Base-by-base conservation (phyloP, 2,329 filamentous ascomycete genomes). In the Pseudopithomyces maydicus region DNA sequence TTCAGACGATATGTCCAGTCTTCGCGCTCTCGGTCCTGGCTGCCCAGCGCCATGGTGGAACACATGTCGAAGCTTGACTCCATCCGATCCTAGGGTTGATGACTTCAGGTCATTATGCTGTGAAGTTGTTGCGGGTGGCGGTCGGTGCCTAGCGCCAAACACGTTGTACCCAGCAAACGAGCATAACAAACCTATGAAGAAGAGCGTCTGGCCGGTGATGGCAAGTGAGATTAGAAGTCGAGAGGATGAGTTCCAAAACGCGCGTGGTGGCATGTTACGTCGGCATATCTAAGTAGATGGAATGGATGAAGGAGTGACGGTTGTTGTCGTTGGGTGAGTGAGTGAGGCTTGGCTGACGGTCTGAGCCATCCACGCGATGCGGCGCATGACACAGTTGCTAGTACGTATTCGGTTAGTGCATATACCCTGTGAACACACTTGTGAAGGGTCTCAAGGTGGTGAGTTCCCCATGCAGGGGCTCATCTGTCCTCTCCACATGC, bases 41-140 rank as follows among this genome's bases (percentile, higher is more conserved):
- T 70, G 69, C 14, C 73, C 73, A 55, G 68, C 72, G 36, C 72
- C 71, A 66, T 74, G 72, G 52, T 75, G 71, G 26, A 72, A 62
- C 7, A 75, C 54, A 45, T 75, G 71, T 50, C 73, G 66, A 39
- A 75, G 55, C n/a, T 54, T 65, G 17, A 74, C 52, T 17, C 59
- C 65, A 45, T 60, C 46, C 15, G 48, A 35, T 36, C 6, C 32
- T 35, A 26, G 35, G 26, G 12, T 35, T 20, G 36, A 19, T 29
- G 36, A n/a, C 7, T 42, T 52, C 46, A 52, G 38, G 22, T 41
- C 46, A 47, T 54, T n/a, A 17, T 46, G 33, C 5, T 45, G 41
- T 35, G n/a, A 12, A 26, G 35, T 35, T 42, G 15, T 22, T 29
- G 51, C 38, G 20, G 47, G 51, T 52, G 56, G 51, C 54, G 54